phyloP scores from a whole-genome alignment of 345 rosid genomes.

The Passiflora organensis region DNA sequence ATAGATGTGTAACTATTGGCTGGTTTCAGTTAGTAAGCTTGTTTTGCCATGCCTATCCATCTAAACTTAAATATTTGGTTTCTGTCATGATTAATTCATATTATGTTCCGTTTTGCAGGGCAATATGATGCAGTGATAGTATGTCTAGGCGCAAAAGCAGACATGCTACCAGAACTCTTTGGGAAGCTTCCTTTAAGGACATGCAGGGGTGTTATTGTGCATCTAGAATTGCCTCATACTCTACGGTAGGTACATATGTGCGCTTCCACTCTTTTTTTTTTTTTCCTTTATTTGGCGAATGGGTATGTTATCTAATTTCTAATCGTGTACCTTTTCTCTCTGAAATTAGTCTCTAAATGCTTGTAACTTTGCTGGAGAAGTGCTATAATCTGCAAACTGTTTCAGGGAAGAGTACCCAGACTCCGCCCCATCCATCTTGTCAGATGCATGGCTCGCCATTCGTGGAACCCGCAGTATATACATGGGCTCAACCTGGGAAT shows the following conservation, averaged over 20 bases:
- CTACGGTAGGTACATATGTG: constrained; percentile 36
- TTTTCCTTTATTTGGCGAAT: no score
- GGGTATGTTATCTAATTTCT: no score
- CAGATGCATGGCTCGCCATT: constrained; percentile 83
- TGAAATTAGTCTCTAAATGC: no score
- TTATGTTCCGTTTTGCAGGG: constrained; percentile 47
- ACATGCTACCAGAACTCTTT: constrained; percentile 58
- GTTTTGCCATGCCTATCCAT: neutral
- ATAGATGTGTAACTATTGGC: no score
- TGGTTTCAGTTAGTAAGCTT: no score
- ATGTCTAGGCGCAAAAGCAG: constrained; percentile 81
- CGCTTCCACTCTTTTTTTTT: no score
- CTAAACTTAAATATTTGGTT: neutral
- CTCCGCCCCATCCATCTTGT: constrained; percentile 62
- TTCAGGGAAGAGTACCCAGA: constrained; percentile 65
- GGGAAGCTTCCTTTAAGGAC: constrained; percentile 87
- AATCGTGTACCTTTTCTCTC: no score
- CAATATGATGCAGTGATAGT: constrained; percentile 71
- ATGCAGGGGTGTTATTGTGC: constrained; percentile 81
- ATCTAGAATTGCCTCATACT: constrained; percentile 47
- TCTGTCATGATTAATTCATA: neutral
- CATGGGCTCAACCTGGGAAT: constrained; percentile 91
- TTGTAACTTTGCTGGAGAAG: no score
- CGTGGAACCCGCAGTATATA: constrained; percentile 54
- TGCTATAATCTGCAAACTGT: neutral